Conservation (phyloP, 2,329 filamentous ascomycete species). For the Ascochyta clinopodiicola region DNA sequence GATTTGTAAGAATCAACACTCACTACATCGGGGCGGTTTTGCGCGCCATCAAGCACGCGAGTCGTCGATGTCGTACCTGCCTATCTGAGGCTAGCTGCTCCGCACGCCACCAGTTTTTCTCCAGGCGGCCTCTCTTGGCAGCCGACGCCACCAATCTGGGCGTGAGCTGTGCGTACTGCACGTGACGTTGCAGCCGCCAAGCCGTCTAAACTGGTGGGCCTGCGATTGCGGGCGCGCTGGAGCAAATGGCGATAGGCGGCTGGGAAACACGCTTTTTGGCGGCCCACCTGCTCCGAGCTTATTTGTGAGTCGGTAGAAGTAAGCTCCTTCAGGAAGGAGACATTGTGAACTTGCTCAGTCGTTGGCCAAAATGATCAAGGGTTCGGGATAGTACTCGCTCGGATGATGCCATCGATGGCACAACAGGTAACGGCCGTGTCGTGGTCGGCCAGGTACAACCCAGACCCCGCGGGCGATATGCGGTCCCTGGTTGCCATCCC, state of each 20-base stretch:
- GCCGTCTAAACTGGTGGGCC: conserved; percentile 18
- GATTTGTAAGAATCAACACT: conserved; percentile 15
- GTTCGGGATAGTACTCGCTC: conserved; percentile 6
- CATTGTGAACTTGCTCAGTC: conserved; percentile 10
- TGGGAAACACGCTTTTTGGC: conserved; percentile 33
- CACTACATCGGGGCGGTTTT: conserved; percentile 8
- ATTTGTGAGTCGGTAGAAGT: conserved; percentile 25
- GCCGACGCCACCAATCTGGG: conserved; percentile 22
- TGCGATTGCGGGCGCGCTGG: conserved; percentile 18
- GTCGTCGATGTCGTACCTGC: conserved; percentile 11
- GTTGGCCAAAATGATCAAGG: conserved; percentile 5
- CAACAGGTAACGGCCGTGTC: conserved; percentile 13
- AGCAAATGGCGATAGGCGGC: conserved; percentile 27
- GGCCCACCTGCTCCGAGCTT: conserved; percentile 32
- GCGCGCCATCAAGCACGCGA: conserved; percentile 11
- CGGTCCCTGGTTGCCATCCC: conserved; percentile 16
- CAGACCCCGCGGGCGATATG: conserved; percentile 20
- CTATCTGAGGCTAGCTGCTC: conserved; percentile 10
- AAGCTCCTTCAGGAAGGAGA: conserved; percentile 33
- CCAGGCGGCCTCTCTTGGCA: conserved; percentile 11
- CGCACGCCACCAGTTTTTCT: conserved; percentile 9
- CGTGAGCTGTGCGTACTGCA: conserved; percentile 10
- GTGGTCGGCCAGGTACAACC: conserved; percentile 21
- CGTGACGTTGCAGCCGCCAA: conserved; percentile 25
- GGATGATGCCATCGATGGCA: conserved; percentile 30